These are phyloP conservation scores for Apiospora rasikravindrae DNA, from an alignment of 2,329 filamentous ascomycete species.

Conservation along the genomic window DNA sequence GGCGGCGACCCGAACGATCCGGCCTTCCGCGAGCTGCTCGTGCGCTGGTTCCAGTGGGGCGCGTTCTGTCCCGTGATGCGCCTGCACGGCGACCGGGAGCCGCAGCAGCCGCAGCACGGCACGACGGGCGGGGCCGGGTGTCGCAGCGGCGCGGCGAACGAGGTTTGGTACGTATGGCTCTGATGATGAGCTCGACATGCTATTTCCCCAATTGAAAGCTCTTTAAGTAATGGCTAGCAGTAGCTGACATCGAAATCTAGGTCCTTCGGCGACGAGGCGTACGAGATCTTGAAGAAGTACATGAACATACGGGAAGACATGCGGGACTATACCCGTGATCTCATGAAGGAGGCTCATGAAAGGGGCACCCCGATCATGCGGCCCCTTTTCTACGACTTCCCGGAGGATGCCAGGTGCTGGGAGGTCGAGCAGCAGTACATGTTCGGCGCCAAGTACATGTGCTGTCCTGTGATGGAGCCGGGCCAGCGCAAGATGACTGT, in stretches of 20 bases:
- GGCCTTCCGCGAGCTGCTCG: slow-evolving; percentile 66
- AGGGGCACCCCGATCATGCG: slow-evolving; percentile 67
- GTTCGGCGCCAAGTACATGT: slow-evolving; percentile 65
- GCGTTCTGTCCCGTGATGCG: slow-evolving; percentile 71
- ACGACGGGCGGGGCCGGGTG: slow-evolving; percentile 46
- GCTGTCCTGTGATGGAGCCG: slow-evolving; percentile 59
- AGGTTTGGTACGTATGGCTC: slow-evolving; percentile 51
- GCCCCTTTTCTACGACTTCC: slow-evolving; percentile 69
- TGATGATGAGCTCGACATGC: not conserved
- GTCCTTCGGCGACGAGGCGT: slow-evolving; percentile 67
- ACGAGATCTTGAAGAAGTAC: slow-evolving; percentile 64
- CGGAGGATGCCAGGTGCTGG: slow-evolving; percentile 59
- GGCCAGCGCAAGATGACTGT: slow-evolving; percentile 44
- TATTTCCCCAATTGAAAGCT: not conserved
- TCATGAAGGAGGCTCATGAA: slow-evolving; percentile 66
- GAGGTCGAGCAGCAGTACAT: slow-evolving; percentile 66
- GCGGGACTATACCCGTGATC: slow-evolving; percentile 58
- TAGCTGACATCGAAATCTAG: slow-evolving; percentile 31
- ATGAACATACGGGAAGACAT: slow-evolving; percentile 62
- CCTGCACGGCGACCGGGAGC: slow-evolving; percentile 69
- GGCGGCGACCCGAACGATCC: slow-evolving; percentile 63
- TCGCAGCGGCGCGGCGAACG: slow-evolving; percentile 60
- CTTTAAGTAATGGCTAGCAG: not conserved
- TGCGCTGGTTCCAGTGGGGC: slow-evolving; percentile 74
- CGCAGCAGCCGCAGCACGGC: slow-evolving; percentile 46